Evolutionary conservation across 352 stramenopile species (phyloP), one percentile per base, ranked within the genome.

Genomic region (Peronospora destructor): DNA sequence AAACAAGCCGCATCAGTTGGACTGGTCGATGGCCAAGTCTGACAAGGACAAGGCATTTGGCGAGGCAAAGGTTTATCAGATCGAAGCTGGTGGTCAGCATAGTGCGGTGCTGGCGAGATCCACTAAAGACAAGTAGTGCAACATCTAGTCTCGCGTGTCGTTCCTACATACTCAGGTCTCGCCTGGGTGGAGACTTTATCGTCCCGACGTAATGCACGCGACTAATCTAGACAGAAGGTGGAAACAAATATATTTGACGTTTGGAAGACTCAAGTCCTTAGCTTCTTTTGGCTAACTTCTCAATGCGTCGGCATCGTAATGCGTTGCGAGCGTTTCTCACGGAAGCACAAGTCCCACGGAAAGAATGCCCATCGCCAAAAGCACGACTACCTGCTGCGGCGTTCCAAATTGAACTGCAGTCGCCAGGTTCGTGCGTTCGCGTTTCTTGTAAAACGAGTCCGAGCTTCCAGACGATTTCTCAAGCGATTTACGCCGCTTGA

Each of bases 11-110:
- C 63, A 54, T 16, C 38, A 65, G 43, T 19, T 97, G 26, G 56
- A 87, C 43, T 87, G 83, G 74, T 46, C 61, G 46, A 87, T 87
- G 55, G 71, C 81, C 42, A 56, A 25, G 28, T 45, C 16, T 19
- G 34, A 34, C 28, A 51, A 54, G 19, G 14, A 37, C 10, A 21
- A 50, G 26, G 76, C 69, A 38, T 87, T 89, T 56, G 73, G 68
- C 14, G 50, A 71, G 41, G 76, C 73, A 5, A 46, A 81, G 12
- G 74, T 90, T 39, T 48, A 90, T 47, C 77, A 89, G 56, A 71
- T 95, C 32, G 74, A 87, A 32, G 87, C 82, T 45, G 88, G 88
- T 19, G 88, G 87, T 4, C 85, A 96, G 64, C 88, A 97, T 58
- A 94, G 69, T 38, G 81, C 76, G 3, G 67, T 95, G 35, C 51